Base-by-base conservation (phyloP, 768 basidiomycete species). In the Phanerodontia chrysosporium region DNA sequence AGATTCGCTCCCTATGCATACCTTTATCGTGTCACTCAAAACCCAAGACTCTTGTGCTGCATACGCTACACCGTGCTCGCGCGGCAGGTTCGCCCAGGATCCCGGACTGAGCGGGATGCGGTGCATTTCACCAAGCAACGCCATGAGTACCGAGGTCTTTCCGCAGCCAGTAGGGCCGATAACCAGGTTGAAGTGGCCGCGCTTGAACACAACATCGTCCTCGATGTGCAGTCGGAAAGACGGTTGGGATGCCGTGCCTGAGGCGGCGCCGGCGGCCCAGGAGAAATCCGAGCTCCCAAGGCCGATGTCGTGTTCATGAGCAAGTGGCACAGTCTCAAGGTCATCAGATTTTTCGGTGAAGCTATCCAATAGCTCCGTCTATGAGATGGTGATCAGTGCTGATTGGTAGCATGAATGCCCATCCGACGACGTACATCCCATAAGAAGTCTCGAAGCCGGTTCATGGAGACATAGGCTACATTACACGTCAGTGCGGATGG, bases 131-230 rank as follows among this genome's bases (percentile, higher is more conserved):
- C 72, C 78, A 9, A 85, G 75, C 45, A 85, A 69, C 0, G 85
- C 85, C 83, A 87, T 85, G 25, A 86, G 73, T 29, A 86, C 66
- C 0, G 83, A 84, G 0, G 86, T 86, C 70, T 86, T 87, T 3
- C 85, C 86, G 1, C 73, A 71, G 6, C 77, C 76, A 51, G 84
- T 85, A 9, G 83, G 80, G 0, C 85, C 85, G 44, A 86, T 71
- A 8, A 86, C 78, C 49, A 85, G 72, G 61, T 86, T 86, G 52
- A 84, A 75, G 58, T 72, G 62, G 16, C 79, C 78, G 12, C 68
- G 74, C 61, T 76, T 76, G 75, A 88, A 88, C 9, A 76, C 49
- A 1, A 87, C 61, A 44, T 85, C 80, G 24, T 74, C 83, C 0
- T 80, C 73, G 46, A 85, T 74, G 12, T 70, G 72, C 12, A 88